phyloP scores from a whole-genome alignment of 2,329 filamentous ascomycete genomes.

The Trichoderma atroviride region DNA sequence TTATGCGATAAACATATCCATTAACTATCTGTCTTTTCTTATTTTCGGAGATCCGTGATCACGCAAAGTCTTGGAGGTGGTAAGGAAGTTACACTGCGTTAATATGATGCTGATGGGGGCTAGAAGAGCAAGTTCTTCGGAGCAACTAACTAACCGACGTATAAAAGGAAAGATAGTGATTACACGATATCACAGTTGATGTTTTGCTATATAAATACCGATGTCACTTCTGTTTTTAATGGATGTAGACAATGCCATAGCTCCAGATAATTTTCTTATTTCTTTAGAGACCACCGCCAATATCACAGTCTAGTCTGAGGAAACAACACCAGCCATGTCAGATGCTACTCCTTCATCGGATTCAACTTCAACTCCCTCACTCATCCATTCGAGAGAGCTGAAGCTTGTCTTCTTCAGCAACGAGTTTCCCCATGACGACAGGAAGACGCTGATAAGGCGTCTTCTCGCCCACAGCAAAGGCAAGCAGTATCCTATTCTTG shows the following conservation, averaged over 20 bases:
- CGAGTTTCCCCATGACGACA: constrained; percentile 20
- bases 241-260: neutral
- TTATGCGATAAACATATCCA: too few relatives aligned
- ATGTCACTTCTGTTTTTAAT: neutral
- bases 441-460: neutral
- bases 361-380: neutral
- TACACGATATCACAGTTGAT: neutral
- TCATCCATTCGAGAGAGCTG: neutral
- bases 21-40: too few relatives aligned
- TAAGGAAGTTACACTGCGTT: too few relatives aligned
- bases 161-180: neutral
- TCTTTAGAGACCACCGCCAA: neutral
- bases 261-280: neutral
- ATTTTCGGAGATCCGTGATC: too few relatives aligned
- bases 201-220: neutral
- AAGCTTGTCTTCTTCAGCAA: constrained; percentile 22
- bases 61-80: too few relatives aligned
- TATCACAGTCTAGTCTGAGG: neutral
- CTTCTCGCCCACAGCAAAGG: constrained; percentile 3
- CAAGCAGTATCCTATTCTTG: neutral
- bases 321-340: neutral
- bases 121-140: neutral
- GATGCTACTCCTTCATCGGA: neutral
- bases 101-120: too few relatives aligned
- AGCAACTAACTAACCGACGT: neutral